phyloP scores from a whole-genome alignment of 768 basidiomycete genomes.

The Tulasnella sp. region DNA sequence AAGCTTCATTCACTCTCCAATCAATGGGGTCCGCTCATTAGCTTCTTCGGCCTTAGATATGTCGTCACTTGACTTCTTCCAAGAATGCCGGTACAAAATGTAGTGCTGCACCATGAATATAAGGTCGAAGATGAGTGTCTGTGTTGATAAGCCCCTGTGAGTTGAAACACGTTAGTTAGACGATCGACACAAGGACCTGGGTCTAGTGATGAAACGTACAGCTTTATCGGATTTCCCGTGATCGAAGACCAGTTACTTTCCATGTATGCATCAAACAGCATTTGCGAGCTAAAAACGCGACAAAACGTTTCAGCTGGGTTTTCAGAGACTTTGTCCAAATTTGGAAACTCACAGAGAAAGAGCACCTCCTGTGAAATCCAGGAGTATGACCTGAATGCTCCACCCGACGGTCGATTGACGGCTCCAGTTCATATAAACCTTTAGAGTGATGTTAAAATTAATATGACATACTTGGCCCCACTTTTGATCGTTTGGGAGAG shows the following conservation, averaged over 20 bases:
- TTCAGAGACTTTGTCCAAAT: neutral
- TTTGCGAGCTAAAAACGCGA: conserved; percentile 18
- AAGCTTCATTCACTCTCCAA: too few species aligned
- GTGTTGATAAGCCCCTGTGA: conserved; percentile 21
- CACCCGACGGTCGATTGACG: conserved; percentile 26
- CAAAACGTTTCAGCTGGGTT: neutral
- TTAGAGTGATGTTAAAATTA: neutral
- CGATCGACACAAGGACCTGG: too few species aligned
- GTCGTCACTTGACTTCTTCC: too few species aligned
- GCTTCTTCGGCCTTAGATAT: neutral
- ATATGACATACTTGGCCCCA: neutral
- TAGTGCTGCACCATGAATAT: conserved; percentile 27
- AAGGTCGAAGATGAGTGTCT: conserved; percentile 24
- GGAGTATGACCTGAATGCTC: conserved; percentile 25
- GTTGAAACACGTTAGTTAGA: neutral
- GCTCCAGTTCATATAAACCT: conserved; percentile 26
- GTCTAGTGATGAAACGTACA: conserved; percentile 8
- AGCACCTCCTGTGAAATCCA: conserved; percentile 26
- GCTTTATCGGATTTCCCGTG: conserved; percentile 20
- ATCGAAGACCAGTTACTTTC: conserved; percentile 22
- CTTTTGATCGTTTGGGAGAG: neutral
- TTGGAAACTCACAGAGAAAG: conserved; percentile 19
- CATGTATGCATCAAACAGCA: conserved; percentile 23
- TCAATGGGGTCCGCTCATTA: neutral
- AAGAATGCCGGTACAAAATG: conserved; percentile 20